Evolutionary conservation across 352 stramenopile species (phyloP), one percentile per base, ranked within the genome.

Genomic region (Lagenidium sp.): DNA sequence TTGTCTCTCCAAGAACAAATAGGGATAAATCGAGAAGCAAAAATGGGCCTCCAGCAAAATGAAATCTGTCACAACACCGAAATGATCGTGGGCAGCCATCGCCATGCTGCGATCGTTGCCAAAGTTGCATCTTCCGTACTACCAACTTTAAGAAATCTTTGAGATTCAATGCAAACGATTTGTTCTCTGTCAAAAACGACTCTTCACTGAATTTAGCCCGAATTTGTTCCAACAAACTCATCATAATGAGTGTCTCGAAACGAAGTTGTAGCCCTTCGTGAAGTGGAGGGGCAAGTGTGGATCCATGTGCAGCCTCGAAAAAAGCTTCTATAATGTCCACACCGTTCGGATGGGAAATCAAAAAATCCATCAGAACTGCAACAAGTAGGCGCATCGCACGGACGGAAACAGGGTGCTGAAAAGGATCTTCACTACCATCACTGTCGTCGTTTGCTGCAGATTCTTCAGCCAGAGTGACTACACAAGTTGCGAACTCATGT

Each of bases 91-190:
- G 70, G 28, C 74, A 86, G 5, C 58, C 64, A 29, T 85, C 70
- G 2, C 75, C 70, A 22, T 85, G 65, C 41, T 88, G 75, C 8
- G 75, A 55, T 20, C 65, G 60, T 37, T 88, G 75, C 75, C 72
- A 88, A 24, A 60, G 61, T 19, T 82, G 69, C 67, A 85, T 85
- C 31, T 75, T 82, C 24, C 49, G 43, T 20, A 84, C 60, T 3
- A 60, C 57, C 28, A 84, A 55, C 22, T 57, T 66, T 18, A 82
- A 53, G 30, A 88, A 83, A 4, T 74, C 65, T 20, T 74, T 71
- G 20, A 85, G 50, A 36, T 84, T 88, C 22, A 48, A 26, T 7
- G 47, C 67, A 40, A 82, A 85, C 6, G 57, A 28, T 36, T 76
- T 81, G 55, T 82, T 62, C 0, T 81, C 62, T 0, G 54, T 46